Percentiles rank a stretch among this genome's conserved stretches.
Evolutionary conservation across 2,329 filamentous ascomycete genomes (phyloP).

Genomic region (Arthrobotrys conoides): DNA sequence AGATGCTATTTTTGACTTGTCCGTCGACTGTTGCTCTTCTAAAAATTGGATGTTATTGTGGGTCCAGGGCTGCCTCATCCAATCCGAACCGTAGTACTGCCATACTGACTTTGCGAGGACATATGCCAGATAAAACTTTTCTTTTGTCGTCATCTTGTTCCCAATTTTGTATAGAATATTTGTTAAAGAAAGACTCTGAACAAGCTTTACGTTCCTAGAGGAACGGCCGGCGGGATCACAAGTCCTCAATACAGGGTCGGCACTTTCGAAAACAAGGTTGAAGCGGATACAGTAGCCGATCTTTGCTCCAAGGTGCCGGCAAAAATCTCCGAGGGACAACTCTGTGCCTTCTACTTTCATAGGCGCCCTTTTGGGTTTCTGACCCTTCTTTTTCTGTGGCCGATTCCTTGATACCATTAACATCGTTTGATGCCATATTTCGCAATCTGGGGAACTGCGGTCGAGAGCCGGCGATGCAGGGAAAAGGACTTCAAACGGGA

Average conservation of each 20-base stretch:
- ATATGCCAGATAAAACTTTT: conserved; percentile 45
- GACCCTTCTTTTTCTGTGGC: conserved; percentile 9
- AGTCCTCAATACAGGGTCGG: conserved; percentile 29
- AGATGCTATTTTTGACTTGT: conserved; percentile 1
- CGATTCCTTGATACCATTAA: conserved; percentile 41
- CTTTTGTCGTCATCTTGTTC: conserved; percentile 41
- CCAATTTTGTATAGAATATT: conserved; percentile 36
- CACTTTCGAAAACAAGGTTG: conserved; percentile 40
- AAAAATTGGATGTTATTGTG: conserved; percentile 57
- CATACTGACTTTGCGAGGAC: conserved; percentile 51
- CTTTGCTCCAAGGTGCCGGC: conserved; percentile 39
- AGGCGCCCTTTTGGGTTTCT: background rate
- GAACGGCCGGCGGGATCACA: background rate
- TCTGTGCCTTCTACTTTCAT: conserved; percentile 12
- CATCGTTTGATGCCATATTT: conserved; percentile 52
- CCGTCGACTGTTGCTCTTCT: conserved; percentile 25
- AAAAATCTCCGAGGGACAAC: conserved; percentile 42
- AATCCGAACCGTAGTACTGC: conserved; percentile 57
- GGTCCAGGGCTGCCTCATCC: conserved; percentile 58
- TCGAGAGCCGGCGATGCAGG: conserved; percentile 32
- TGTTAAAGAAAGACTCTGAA: conserved; percentile 29
- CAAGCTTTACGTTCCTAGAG: conserved; percentile 18
- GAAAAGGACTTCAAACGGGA: conserved; percentile 52
- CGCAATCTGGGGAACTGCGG: background rate
- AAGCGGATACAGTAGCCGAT: conserved; percentile 42